Percentiles rank a stretch among this genome's conserved stretches.
Evolutionary conservation across 2,329 filamentous ascomycete species (phyloP).

Genomic region (Cercospora canescens): DNA sequence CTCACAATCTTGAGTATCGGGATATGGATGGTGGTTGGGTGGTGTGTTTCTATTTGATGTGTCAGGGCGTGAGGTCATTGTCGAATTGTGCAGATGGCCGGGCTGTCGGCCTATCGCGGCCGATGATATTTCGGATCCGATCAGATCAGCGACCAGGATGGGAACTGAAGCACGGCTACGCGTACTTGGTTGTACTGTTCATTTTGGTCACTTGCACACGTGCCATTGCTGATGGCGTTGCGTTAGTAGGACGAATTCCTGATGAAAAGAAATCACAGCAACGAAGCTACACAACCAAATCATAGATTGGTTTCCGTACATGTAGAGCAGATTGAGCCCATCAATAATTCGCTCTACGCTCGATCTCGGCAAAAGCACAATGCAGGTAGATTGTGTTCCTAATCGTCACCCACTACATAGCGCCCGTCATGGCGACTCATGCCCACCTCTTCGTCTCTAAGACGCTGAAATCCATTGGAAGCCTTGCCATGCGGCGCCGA

Average conservation of each 20-base stretch:
- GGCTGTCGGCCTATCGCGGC: neutral
- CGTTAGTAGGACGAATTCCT: no score
- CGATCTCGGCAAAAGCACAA: neutral
- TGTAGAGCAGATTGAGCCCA: neutral
- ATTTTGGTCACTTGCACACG: neutral
- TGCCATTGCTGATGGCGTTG: neutral
- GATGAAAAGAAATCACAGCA: no score
- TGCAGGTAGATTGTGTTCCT: neutral
- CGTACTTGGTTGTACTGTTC: neutral
- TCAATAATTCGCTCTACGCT: neutral
- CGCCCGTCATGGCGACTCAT: slow-evolving; percentile 1
- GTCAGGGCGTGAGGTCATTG: neutral
- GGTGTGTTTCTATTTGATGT: neutral
- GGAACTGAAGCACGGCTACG: neutral
- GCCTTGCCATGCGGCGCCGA: slow-evolving; percentile 27
- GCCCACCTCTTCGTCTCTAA: slow-evolving; percentile 49
- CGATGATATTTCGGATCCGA: neutral
- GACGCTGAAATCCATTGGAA: slow-evolving; percentile 37
- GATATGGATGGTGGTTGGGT: neutral
- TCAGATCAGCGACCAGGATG: neutral
- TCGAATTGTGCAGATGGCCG: neutral
- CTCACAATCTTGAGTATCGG: neutral
- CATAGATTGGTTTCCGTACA: neutral
- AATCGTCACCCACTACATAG: slow-evolving; percentile 4
- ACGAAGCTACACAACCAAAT: neutral